Percentiles rank a stretch among this genome's conserved stretches.
phyloP scores from a whole-genome alignment of 2,329 filamentous ascomycete genomes.

The Verticillium dahliae region DNA sequence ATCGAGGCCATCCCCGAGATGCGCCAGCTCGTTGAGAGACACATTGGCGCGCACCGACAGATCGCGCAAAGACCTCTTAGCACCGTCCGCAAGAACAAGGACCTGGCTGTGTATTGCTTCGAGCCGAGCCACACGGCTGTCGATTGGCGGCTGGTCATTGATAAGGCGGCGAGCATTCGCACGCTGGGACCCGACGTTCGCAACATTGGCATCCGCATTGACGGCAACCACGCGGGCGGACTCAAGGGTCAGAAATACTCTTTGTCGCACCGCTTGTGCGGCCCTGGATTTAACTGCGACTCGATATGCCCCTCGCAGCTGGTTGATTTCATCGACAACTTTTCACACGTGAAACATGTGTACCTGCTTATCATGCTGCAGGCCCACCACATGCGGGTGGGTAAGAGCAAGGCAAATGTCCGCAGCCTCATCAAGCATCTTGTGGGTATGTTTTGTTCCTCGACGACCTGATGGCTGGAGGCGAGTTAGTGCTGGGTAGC shows the following conservation, averaged over 20 bases:
- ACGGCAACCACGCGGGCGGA: background rate
- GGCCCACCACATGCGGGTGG: background rate
- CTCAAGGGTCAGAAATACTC: background rate
- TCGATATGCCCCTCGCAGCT: constrained; percentile 14
- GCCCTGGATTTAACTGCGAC: background rate
- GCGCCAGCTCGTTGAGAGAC: background rate
- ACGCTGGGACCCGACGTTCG: background rate
- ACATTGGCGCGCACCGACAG: background rate
- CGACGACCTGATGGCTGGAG: no score
- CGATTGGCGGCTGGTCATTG: background rate
- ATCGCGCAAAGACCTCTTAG: background rate
- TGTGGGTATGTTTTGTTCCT: background rate
- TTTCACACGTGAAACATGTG: constrained; percentile 18
- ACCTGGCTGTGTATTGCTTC: background rate
- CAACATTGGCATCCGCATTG: background rate
- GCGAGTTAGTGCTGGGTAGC: background rate
- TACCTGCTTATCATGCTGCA: constrained; percentile 19
- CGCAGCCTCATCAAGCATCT: background rate
- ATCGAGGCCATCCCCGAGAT: background rate
- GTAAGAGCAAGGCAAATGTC: background rate
- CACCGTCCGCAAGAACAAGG: background rate
- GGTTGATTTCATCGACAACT: constrained; percentile 16
- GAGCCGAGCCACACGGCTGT: background rate
- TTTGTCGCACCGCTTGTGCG: background rate
- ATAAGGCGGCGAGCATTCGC: background rate